Conservation (phyloP, 1,284 basidiomycete genomes). For the Trametes sp. region DNA sequence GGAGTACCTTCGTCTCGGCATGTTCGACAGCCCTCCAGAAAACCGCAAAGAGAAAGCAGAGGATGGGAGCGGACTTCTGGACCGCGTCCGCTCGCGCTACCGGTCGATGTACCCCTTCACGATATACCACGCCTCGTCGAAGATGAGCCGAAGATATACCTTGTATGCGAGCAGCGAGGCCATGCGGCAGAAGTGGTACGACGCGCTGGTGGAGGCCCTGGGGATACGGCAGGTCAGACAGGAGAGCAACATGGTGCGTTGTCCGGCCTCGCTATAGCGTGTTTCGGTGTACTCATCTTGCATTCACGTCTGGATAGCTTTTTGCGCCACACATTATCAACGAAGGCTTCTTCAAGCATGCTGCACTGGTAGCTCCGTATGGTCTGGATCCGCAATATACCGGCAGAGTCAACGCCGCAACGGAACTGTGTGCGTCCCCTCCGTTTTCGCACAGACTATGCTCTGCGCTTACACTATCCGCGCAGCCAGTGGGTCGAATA, state of each 20-base stretch:
- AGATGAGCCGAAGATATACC: conserved; percentile 67
- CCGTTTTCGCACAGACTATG: not conserved
- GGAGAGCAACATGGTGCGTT: conserved; percentile 73
- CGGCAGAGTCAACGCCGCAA: conserved; percentile 64
- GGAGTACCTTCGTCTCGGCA: conserved; percentile 74
- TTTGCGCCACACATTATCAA: conserved; percentile 66
- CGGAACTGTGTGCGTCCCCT: conserved; percentile 62
- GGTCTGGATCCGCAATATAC: conserved; percentile 48
- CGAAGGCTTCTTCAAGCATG: conserved; percentile 66
- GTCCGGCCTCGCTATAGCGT: not conserved
- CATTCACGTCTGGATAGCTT: conserved; percentile 46
- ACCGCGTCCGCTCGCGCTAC: conserved; percentile 57
- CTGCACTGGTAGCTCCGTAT: conserved; percentile 43
- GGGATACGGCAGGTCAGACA: conserved; percentile 65
- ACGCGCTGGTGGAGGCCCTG: conserved; percentile 65
- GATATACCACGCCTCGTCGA: conserved; percentile 71
- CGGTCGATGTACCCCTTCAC: conserved; percentile 75
- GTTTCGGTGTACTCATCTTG: not conserved
- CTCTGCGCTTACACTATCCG: conserved; percentile 11
- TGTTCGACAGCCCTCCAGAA: conserved; percentile 65
- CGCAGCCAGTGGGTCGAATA: conserved; percentile 56
- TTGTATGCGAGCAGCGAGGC: conserved; percentile 69
- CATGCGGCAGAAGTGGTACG: conserved; percentile 66
- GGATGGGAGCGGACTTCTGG: conserved; percentile 60
- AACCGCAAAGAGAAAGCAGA: conserved; percentile 65